Evolutionary conservation across 441 rosid species (phyloP).

Genomic region (Caryocar brasiliense): DNA sequence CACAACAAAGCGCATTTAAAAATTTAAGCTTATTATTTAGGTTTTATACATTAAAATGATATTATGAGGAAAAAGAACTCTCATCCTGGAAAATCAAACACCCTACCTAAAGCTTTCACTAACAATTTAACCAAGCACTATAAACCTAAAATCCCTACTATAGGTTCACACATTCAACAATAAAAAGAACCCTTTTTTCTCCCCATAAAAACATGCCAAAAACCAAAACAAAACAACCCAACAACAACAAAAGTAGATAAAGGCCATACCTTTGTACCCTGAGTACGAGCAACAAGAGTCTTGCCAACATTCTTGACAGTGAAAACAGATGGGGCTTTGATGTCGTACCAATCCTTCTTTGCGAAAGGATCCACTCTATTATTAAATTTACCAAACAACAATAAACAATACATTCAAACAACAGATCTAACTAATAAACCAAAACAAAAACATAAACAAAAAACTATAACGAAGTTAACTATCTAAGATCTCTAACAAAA

Average conservation of each 20-base stretch:
- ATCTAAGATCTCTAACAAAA: background rate
- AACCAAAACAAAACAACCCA: background rate
- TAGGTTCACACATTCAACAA: too few relatives aligned
- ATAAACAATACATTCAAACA: too few relatives aligned
- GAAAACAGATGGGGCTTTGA: slow-evolving; percentile 75
- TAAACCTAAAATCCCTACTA: too few relatives aligned
- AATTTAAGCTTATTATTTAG: too few relatives aligned
- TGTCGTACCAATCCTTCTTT: slow-evolving; percentile 92
- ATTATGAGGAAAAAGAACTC: too few relatives aligned
- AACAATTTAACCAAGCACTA: too few relatives aligned
- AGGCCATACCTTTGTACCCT: slow-evolving; percentile 76
- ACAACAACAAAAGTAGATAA: background rate
- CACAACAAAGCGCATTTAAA: too few relatives aligned
- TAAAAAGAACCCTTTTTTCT: too few relatives aligned
- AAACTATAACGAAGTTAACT: background rate
- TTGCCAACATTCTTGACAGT: slow-evolving; percentile 56
- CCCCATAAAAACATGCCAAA: background rate
- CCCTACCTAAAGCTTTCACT: too few relatives aligned
- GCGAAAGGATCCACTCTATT: slow-evolving; percentile 71
- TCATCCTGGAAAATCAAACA: too few relatives aligned
- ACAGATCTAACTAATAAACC: too few relatives aligned
- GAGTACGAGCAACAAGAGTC: slow-evolving; percentile 80
- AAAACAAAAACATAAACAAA: background rate
- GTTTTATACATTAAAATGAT: too few relatives aligned
- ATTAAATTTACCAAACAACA: background rate